Conservation (phyloP, 176 grass and related monocot species). For the Zoysia pacifica region DNA sequence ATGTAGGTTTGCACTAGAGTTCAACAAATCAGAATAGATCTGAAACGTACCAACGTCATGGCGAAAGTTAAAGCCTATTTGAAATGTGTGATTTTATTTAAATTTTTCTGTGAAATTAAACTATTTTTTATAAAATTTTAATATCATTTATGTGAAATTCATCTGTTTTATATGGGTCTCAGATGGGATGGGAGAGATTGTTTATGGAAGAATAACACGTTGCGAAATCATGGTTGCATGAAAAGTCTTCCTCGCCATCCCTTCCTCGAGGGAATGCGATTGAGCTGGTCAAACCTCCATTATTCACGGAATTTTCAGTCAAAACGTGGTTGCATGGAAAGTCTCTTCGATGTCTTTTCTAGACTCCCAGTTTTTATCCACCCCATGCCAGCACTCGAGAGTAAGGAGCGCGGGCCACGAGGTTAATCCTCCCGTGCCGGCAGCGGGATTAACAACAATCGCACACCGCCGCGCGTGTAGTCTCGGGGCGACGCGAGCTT, state of each 20-base stretch:
- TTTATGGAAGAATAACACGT: slow-evolving; percentile 1
- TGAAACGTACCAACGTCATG: too few species aligned
- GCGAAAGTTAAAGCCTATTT: too few species aligned
- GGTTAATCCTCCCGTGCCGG: slow-evolving; percentile 22
- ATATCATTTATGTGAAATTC: too few species aligned
- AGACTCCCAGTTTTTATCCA: slow-evolving; percentile 17
- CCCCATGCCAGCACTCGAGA: not conserved
- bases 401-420: not conserved
- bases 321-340: slow-evolving; percentile 43
- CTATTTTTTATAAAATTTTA: too few species aligned
- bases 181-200: not conserved
- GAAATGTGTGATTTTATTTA: too few species aligned
- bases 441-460: slow-evolving; percentile 15
- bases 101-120: too few species aligned
- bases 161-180: too few species aligned
- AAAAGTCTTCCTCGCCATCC: not conserved
- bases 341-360: slow-evolving; percentile 38
- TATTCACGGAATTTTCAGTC: slow-evolving; percentile 4
- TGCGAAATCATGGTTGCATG: not conserved
- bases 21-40: too few species aligned
- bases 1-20: too few species aligned
- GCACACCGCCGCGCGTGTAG: slow-evolving; percentile 42
- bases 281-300: slow-evolving; percentile 8
- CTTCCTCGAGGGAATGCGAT: too few species aligned
- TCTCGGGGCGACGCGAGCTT: slow-evolving; percentile 15